Conservation (phyloP, 2,329 filamentous ascomycete species). For the Cercospora citrullina region DNA sequence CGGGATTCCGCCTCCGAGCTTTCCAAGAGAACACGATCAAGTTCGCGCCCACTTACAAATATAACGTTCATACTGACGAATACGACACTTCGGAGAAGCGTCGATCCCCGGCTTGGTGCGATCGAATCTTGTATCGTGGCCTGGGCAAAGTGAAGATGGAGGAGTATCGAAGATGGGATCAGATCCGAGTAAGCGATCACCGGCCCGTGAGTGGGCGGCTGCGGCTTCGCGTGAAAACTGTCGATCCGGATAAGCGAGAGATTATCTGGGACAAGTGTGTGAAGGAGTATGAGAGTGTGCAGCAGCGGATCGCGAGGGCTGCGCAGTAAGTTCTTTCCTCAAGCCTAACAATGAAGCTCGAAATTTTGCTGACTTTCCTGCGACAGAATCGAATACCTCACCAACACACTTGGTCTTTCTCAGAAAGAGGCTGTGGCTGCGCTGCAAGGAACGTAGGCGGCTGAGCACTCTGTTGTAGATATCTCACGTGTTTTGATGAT, state of each 20-base stretch:
- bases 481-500: background rate
- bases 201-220: conserved; percentile 86
- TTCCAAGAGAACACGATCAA: conserved; percentile 90
- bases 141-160: conserved; percentile 79
- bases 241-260: conserved; percentile 65
- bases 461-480: background rate
- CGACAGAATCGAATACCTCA: conserved; percentile 62
- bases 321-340: conserved; percentile 67
- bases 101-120: conserved; percentile 93
- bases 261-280: conserved; percentile 32
- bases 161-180: conserved; percentile 83
- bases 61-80: conserved; percentile 90
- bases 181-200: conserved; percentile 83
- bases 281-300: conserved; percentile 70
- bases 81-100: conserved; percentile 92
- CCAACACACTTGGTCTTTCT: conserved; percentile 60
- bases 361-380: conserved; percentile 5
- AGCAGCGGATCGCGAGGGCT: conserved; percentile 65
- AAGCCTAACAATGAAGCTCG: background rate
- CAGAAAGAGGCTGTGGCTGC: conserved; percentile 52
- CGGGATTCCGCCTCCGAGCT: conserved; percentile 80
- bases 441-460: conserved; percentile 16
- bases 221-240: conserved; percentile 78
- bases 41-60: conserved; percentile 97
- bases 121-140: conserved; percentile 84